Base-by-base conservation (phyloP, 163 green algal species). In the Chlorella variabilis region DNA sequence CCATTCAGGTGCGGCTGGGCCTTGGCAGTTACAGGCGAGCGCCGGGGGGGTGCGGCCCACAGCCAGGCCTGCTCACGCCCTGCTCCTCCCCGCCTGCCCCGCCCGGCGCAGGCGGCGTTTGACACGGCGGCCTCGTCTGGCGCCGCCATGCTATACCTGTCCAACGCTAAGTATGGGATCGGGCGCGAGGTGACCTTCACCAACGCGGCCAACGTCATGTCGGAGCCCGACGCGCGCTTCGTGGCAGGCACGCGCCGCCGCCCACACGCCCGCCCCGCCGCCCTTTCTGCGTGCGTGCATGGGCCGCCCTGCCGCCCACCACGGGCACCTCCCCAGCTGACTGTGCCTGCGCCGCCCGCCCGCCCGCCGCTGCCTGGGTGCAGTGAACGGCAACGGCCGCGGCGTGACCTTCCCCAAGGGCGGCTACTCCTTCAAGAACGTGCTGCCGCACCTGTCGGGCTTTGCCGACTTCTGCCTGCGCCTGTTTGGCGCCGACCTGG, bases 61-160 rank as follows among this genome's bases (percentile, higher is more conserved):
- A n/a, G n/a, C n/a, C n/a, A n/a, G n/a, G n/a, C n/a, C n/a, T n/a
- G n/a, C n/a, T n/a, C n/a, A n/a, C n/a, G n/a, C n/a, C n/a, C n/a
- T n/a, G n/a, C n/a, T n/a, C n/a, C n/a, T n/a, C n/a, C n/a, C n/a
- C n/a, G n/a, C n/a, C n/a, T n/a, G n/a, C n/a, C n/a, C n/a, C n/a
- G n/a, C n/a, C n/a, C n/a, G n/a, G n/a, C n/a, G 63, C 69, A 65
- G 34, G 21, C 21, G 23, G 81, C 81, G 1, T 86, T 74, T 39
- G 31, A 42, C 20, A 42, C 71, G 1, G 42, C 70, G 2, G 36
- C 58, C 1, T 34, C 38, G 9, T 25, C 54, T 1, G 51, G 54
- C 1, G 54, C 39, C 25, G 82, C 82, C 38, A 87, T 87, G 82
- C 75, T 87, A 11, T 87, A 87, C 71, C 62, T 87, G 11, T 78